phyloP scores from a whole-genome alignment of 1,284 basidiomycete genomes.

The Ganoderma lingzhi region DNA sequence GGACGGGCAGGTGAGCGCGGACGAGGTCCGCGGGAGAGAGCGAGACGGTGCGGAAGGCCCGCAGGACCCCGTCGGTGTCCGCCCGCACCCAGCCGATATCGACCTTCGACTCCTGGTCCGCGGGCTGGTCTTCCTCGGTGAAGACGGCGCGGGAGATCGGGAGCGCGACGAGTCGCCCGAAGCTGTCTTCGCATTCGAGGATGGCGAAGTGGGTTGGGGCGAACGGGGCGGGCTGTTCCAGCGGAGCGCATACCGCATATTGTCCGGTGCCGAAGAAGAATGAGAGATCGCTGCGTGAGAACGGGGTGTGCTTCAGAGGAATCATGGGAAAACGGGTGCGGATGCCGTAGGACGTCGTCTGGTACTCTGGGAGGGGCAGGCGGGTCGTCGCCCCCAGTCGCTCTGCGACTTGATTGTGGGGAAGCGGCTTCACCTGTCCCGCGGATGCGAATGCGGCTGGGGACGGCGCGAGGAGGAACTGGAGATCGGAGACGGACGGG shows the following conservation, averaged over 20 bases:
- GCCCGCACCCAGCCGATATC: background rate
- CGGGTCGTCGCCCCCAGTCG: background rate
- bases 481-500: background rate
- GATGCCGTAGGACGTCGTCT: conserved; percentile 5
- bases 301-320: background rate
- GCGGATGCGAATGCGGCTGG: background rate
- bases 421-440: background rate
- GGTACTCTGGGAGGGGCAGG: background rate
- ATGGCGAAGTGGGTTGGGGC: conserved; percentile 3
- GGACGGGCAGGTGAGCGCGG: background rate
- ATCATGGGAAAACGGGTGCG: conserved; percentile 4
- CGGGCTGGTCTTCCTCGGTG: background rate
- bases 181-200: conserved; percentile 7
- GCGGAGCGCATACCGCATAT: background rate
- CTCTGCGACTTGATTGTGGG: background rate
- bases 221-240: background rate
- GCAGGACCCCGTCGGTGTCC: background rate
- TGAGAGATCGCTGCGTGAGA: background rate
- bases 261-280: conserved; percentile 2
- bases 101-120: conserved; percentile 2
- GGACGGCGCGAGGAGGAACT: background rate
- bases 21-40: background rate
- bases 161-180: background rate
- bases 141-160: background rate
- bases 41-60: background rate